Conservation (phyloP, 140 eudicot species). For the Bidens hawaiensis region DNA sequence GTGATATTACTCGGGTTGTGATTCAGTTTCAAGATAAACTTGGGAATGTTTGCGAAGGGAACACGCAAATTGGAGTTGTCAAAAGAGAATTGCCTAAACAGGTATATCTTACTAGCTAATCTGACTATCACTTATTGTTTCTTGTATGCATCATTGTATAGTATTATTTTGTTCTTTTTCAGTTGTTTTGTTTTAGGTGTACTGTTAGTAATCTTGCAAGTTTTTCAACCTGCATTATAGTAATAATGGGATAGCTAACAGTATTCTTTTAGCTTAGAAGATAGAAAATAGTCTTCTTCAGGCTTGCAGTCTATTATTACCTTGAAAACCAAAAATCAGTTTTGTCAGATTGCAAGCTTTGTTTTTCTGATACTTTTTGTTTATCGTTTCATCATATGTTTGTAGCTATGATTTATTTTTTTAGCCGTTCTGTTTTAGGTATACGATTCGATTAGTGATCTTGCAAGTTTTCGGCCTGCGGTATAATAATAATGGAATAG, state of each 20-base stretch:
- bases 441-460: background rate
- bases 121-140: background rate
- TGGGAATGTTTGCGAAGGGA: constrained; percentile 87
- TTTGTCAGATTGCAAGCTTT: too few species aligned
- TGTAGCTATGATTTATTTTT: background rate
- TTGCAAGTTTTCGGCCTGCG: background rate
- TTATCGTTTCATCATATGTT: background rate
- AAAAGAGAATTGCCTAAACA: constrained; percentile 60
- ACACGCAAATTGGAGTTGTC: constrained; percentile 57
- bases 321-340: too few species aligned
- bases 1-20: constrained; percentile 75
- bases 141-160: background rate
- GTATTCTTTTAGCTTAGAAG: too few species aligned
- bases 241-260: background rate
- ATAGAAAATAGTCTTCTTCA: too few species aligned
- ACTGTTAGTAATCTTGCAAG: background rate
- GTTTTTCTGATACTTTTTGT: too few species aligned
- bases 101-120: constrained; percentile 37
- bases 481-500: background rate
- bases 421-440: background rate
- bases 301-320: too few species aligned
- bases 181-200: background rate
- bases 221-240: background rate
- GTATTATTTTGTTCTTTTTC: background rate
- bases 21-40: constrained; percentile 80